Percentiles rank a stretch among this genome's conserved stretches.
Conservation (phyloP, 345 rosid species). For the Salix purpurea region DNA sequence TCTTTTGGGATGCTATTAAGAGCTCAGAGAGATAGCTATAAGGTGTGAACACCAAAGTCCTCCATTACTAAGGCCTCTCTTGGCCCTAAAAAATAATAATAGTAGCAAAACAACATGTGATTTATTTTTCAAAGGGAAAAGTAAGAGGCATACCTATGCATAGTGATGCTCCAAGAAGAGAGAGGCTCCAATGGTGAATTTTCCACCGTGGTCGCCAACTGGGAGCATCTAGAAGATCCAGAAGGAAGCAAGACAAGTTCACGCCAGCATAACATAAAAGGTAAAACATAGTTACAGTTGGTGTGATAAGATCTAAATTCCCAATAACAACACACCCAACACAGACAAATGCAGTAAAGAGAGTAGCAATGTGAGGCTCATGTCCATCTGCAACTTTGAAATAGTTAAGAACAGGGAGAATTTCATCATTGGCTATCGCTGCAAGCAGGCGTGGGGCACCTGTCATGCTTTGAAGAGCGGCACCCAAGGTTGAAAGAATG, state of each 20-base stretch:
- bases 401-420: conserved; percentile 92
- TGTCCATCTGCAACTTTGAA: conserved; percentile 84
- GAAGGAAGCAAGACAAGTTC: conserved; percentile 97
- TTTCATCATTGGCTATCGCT: conserved; percentile 99
- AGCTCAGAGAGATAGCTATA: background rate
- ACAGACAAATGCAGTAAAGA: conserved; percentile 88
- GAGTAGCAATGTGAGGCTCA: conserved; percentile 86
- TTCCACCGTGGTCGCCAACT: conserved; percentile 99
- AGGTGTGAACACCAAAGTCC: background rate
- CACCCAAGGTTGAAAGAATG: conserved; percentile 96
- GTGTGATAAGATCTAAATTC: conserved; percentile 97
- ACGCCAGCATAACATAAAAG: conserved; percentile 95
- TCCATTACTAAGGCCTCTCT: background rate
- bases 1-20: background rate
- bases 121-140: background rate
- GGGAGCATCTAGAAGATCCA: conserved; percentile 99
- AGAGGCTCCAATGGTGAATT: conserved; percentile 97
- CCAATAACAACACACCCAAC: conserved; percentile 87
- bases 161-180: conserved; percentile 86
- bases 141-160: conserved; percentile 62
- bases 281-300: conserved; percentile 95
- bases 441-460: conserved; percentile 99
- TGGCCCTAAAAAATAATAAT: background rate
- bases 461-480: conserved; percentile 96
- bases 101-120: background rate